Percentiles rank a stretch among this genome's conserved stretches.
phyloP scores from a whole-genome alignment of 164 flowering plant genomes.

The Protea cynaroides region DNA sequence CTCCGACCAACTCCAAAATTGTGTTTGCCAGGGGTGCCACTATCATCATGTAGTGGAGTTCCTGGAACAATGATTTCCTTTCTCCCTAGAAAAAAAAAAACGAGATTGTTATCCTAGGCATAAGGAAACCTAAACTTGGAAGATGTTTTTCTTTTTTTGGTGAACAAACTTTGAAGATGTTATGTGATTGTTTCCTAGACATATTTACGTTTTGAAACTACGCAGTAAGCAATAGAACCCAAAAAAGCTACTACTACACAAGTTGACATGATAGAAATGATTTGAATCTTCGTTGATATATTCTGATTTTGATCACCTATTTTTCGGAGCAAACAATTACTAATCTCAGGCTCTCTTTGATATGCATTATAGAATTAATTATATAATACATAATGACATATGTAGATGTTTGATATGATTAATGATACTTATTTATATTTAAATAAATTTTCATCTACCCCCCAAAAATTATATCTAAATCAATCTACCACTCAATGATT shows the following conservation, averaged over 20 bases:
- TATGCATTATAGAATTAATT: no score
- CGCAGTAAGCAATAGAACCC: conserved; percentile 3
- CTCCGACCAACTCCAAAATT: no score
- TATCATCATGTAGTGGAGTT: background rate
- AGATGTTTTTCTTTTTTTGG: no score
- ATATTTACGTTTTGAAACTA: conserved; percentile 1
- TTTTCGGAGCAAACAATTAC: background rate
- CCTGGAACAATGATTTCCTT: background rate
- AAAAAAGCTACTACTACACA: conserved; percentile 4
- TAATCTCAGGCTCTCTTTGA: no score
- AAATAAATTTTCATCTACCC: no score
- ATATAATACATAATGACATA: no score
- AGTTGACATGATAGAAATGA: conserved; percentile 4
- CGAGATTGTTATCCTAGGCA: background rate
- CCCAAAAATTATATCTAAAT: no score
- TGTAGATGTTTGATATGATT: no score
- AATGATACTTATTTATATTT: no score
- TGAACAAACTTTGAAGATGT: no score
- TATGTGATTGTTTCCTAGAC: background rate
- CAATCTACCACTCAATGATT: no score
- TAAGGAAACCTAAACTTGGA: background rate
- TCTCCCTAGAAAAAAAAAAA: conserved; percentile 4
- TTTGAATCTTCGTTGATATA: background rate
- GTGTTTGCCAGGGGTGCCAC: background rate
- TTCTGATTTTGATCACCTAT: conserved; percentile 11